These are phyloP conservation scores for Talaromyces amestolkiae DNA, from an alignment of 2,329 filamentous ascomycete species.

Conservation along the genomic window DNA sequence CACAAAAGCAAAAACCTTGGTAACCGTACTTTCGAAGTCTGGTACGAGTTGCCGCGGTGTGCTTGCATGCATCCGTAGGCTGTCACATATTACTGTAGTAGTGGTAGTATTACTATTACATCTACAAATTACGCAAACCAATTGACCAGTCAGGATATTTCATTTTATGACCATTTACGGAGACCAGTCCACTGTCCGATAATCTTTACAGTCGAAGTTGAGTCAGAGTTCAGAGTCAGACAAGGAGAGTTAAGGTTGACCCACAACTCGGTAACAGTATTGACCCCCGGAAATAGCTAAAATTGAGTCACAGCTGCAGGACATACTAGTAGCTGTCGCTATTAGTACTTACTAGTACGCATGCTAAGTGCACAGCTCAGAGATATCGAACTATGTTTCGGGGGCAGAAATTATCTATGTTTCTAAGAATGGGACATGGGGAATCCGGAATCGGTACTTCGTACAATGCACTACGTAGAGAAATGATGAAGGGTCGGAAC, in stretches of 20 bases:
- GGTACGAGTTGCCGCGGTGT: neutral
- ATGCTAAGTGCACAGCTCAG: neutral
- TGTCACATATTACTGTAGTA: neutral
- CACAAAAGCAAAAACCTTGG: neutral
- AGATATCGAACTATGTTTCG: neutral
- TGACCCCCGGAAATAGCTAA: neutral
- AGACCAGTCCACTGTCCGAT: neutral
- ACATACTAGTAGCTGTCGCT: neutral
- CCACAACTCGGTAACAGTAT: neutral
- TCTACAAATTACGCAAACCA: neutral
- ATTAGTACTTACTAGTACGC: neutral
- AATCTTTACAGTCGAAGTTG: neutral
- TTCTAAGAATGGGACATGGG: neutral
- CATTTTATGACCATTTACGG: neutral
- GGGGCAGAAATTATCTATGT: too few species aligned
- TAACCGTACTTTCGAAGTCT: neutral
- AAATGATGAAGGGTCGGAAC: neutral
- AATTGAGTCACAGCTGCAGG: neutral
- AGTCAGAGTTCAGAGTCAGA: neutral
- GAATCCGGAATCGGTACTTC: neutral
- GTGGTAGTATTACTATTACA: neutral
- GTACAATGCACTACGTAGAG: too few species aligned
- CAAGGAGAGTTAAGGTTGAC: constrained; percentile 5
- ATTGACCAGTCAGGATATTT: neutral
- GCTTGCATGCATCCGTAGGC: neutral